phyloP scores from a whole-genome alignment of 1,139 yeast species.

The Debaryomycetaceae sp. region DNA sequence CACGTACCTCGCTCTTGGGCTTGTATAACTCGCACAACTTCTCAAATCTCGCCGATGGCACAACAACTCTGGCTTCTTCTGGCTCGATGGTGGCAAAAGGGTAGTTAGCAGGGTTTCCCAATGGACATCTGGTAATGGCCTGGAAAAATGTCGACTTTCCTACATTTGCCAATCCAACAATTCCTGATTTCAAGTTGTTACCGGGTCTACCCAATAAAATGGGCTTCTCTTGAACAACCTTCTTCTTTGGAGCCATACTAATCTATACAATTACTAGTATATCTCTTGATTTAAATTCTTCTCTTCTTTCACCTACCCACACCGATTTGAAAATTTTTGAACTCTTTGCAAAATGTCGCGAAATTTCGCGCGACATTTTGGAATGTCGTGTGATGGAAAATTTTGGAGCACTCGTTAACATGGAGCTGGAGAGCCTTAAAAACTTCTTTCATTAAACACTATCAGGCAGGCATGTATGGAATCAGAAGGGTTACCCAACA shows the following conservation, averaged over 20 bases:
- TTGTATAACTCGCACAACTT: slow-evolving; percentile 67
- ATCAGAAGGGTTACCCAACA: neutral
- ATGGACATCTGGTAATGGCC: slow-evolving; percentile 83
- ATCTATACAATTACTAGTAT: neutral
- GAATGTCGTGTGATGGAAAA: neutral
- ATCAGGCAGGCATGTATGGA: neutral
- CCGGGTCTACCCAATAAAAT: slow-evolving; percentile 97
- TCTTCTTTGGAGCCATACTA: slow-evolving; percentile 92
- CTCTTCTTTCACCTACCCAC: neutral
- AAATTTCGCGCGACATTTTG: neutral
- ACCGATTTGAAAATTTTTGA: neutral
- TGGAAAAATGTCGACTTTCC: slow-evolving; percentile 93
- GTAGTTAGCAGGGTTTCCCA: slow-evolving; percentile 98
- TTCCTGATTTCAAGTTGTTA: slow-evolving; percentile 92
- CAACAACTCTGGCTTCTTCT: slow-evolving; percentile 96
- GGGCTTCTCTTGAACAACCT: slow-evolving; percentile 78
- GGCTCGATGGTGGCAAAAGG: slow-evolving; percentile 99
- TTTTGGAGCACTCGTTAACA: neutral
- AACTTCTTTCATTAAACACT: neutral
- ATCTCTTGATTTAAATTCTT: neutral
- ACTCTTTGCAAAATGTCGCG: neutral
- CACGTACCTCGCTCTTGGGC: slow-evolving; percentile 88
- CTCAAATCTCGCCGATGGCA: slow-evolving; percentile 90
- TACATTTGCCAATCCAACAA: slow-evolving; percentile 94
- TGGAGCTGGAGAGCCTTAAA: neutral